A percentile compares a stretch with the other conserved stretches of the same genome.
These are phyloP conservation scores for Sporothrix mexicana DNA, from an alignment of 2,329 filamentous ascomycete species.

Conservation along the genomic window DNA sequence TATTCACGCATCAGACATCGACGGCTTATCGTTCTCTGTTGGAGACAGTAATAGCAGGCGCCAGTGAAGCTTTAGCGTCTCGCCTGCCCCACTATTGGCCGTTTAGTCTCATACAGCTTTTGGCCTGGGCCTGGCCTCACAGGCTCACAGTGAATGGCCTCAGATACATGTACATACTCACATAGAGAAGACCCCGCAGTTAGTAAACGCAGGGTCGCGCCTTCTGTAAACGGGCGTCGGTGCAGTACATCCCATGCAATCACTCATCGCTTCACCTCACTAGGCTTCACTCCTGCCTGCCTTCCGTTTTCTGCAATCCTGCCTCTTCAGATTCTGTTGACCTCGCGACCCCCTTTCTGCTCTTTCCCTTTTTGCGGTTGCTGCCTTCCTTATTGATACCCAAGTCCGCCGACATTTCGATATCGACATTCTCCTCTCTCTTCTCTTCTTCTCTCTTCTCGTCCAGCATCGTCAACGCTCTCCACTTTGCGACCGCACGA, in stretches of 20 bases:
- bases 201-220: slow-evolving; percentile 4
- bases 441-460: background rate
- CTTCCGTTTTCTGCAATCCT: background rate
- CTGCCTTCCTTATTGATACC: no score
- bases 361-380: no score
- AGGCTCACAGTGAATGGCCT: background rate
- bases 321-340: background rate
- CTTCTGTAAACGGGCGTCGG: slow-evolving; percentile 2
- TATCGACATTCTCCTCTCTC: background rate
- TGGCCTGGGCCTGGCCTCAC: background rate
- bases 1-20: background rate
- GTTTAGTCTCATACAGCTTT: background rate
- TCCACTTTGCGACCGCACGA: background rate
- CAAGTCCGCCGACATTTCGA: no score
- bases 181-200: slow-evolving; percentile 22
- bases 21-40: background rate
- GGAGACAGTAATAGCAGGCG: slow-evolving; percentile 6
- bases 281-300: slow-evolving; percentile 14
- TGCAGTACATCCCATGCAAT: background rate
- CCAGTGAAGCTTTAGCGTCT: slow-evolving; percentile 1
- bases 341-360: background rate
- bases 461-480: background rate
- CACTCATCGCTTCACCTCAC: background rate
- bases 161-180: background rate
- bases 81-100: slow-evolving; percentile 26